Evolutionary conservation across 2,329 filamentous ascomycete genomes (phyloP).

Genomic region (Cladophialophora psammophila): DNA sequence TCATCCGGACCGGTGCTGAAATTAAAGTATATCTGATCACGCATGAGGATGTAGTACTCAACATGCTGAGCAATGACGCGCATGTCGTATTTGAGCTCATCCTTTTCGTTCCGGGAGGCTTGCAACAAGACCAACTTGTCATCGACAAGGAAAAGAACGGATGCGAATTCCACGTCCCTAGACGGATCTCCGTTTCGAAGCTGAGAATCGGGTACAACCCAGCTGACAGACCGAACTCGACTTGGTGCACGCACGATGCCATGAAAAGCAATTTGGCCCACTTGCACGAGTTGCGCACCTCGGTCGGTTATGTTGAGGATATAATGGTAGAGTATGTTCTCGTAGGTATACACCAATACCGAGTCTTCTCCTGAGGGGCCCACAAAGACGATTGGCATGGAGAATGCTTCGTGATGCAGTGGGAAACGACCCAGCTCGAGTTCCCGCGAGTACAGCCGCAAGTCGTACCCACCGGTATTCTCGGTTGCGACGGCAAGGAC

Average conservation of each 20-base stretch:
- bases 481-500: conserved; percentile 94
- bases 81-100: conserved; percentile 97
- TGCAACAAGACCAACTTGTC: conserved; percentile 93
- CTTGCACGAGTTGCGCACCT: conserved; percentile 82
- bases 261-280: conserved; percentile 98
- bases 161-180: conserved; percentile 91
- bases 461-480: conserved; percentile 77
- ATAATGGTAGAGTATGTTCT: conserved; percentile 94
- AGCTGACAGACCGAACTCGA: conserved; percentile 89
- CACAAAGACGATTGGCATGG: conserved; percentile 87
- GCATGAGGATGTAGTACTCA: conserved; percentile 92
- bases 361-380: conserved; percentile 92
- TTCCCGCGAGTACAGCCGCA: conserved; percentile 93
- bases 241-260: conserved; percentile 94
- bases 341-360: conserved; percentile 93
- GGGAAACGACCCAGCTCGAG: conserved; percentile 75
- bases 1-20: conserved; percentile 57
- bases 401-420: conserved; percentile 78
- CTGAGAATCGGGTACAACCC: conserved; percentile 92
- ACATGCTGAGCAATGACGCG: conserved; percentile 94
- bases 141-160: conserved; percentile 94
- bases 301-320: conserved; percentile 76
- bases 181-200: conserved; percentile 90
- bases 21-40: conserved; percentile 72
- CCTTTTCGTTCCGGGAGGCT: conserved; percentile 80